phyloP scores from a whole-genome alignment of 495 filamentous ascomycete species.

The Aspergillus heteromorphus region DNA sequence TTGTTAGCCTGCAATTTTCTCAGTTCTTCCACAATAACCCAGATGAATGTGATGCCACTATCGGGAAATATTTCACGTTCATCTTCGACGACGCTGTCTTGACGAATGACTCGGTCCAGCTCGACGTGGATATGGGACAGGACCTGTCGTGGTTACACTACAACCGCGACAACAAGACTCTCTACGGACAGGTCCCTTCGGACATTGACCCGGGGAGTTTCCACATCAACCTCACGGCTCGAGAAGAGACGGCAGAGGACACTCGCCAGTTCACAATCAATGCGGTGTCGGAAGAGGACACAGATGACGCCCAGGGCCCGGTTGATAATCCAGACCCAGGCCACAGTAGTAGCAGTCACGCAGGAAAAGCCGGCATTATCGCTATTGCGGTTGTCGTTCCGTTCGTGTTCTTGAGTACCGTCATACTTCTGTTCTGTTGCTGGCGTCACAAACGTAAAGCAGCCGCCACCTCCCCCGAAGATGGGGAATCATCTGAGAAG shows the following conservation, averaged over 20 bases:
- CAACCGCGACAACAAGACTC: conserved; percentile 46
- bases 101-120: conserved; percentile 43
- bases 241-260: conserved; percentile 40
- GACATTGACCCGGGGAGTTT: conserved; percentile 36
- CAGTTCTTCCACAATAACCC: conserved; percentile 41
- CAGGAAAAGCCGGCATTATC: conserved; percentile 38
- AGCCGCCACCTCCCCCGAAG: conserved; percentile 17
- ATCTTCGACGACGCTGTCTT: conserved; percentile 53
- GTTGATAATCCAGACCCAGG: conserved; percentile 6
- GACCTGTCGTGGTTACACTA: conserved; percentile 64
- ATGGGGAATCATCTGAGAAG: conserved; percentile 22
- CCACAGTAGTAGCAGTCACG: conserved; percentile 4
- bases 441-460: conserved; percentile 32
- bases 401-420: conserved; percentile 27
- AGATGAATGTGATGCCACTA: conserved; percentile 47
- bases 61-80: conserved; percentile 61
- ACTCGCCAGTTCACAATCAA: conserved; percentile 47
- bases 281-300: conserved; percentile 26
- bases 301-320: conserved; percentile 1
- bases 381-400: conserved; percentile 41
- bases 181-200: conserved; percentile 60
- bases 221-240: conserved; percentile 46
- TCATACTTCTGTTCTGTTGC: conserved; percentile 38
- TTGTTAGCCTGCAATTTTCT: conserved; percentile 54
- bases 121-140: conserved; percentile 49